These are phyloP conservation scores for Lolium rigidum DNA, from an alignment of 176 grass and related monocot genomes.

Conservation along the genomic window DNA sequence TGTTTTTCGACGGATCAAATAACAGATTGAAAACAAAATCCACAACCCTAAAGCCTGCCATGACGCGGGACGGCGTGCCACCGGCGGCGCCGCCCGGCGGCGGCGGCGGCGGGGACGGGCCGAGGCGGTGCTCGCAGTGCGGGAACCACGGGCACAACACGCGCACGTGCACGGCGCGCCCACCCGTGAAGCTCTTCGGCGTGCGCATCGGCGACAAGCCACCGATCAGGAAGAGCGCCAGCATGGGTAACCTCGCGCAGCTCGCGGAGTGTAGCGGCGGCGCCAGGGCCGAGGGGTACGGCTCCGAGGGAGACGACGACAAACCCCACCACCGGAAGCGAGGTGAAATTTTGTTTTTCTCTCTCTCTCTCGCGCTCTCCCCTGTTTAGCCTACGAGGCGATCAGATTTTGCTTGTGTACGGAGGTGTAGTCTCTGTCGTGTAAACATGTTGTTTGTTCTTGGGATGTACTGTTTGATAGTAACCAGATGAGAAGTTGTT, in stretches of 20 bases:
- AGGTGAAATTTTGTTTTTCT: slow-evolving; percentile 34
- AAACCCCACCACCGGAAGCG: slow-evolving; percentile 45
- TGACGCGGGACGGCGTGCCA: slow-evolving; percentile 54
- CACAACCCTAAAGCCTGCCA: slow-evolving; percentile 48
- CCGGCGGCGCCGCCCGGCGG: not conserved
- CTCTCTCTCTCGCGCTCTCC: not conserved
- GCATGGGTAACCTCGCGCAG: slow-evolving; percentile 70
- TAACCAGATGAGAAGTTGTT: not conserved
- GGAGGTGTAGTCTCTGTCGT: not conserved
- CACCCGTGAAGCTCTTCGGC: slow-evolving; percentile 71
- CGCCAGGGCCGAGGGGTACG: slow-evolving; percentile 62
- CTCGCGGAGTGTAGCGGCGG: slow-evolving; percentile 29
- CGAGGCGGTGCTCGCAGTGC: slow-evolving; percentile 63
- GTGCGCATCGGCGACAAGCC: slow-evolving; percentile 65
- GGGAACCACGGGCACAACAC: slow-evolving; percentile 73
- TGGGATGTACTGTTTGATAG: not conserved
- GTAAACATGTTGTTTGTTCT: not conserved
- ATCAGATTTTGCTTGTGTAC: not conserved
- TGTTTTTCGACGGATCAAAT: not conserved
- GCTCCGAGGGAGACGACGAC: slow-evolving; percentile 50
- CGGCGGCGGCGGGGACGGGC: slow-evolving; percentile 28
- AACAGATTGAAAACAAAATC: slow-evolving; percentile 33
- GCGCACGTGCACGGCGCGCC: slow-evolving; percentile 57
- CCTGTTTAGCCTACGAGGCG: not conserved
- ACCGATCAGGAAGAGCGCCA: slow-evolving; percentile 50